These are phyloP conservation scores for Ceratocystis colombiana DNA, from an alignment of 2,329 filamentous ascomycete genomes.

Conservation along the genomic window DNA sequence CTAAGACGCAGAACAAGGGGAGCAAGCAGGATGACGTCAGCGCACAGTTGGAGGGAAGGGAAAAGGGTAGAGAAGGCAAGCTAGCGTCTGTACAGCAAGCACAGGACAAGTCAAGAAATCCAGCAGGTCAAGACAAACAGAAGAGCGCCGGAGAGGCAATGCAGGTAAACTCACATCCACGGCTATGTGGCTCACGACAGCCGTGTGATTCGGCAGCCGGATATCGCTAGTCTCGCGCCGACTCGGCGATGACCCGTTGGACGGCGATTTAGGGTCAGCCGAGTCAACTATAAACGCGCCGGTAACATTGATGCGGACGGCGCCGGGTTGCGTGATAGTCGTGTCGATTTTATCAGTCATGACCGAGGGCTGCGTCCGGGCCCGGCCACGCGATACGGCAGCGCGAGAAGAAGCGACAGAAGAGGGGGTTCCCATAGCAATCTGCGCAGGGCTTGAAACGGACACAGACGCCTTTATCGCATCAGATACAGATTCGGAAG, in stretches of 20 bases:
- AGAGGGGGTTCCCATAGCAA: neutral
- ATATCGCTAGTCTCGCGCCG: conserved; percentile 75
- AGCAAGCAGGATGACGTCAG: conserved; percentile 21
- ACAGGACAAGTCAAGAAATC: neutral
- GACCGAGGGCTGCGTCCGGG: conserved; percentile 17
- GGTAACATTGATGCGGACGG: conserved; percentile 90
- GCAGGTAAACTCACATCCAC: conserved; percentile 62
- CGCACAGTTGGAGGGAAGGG: conserved; percentile 22
- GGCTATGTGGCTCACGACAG: conserved; percentile 90
- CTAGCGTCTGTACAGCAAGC: neutral
- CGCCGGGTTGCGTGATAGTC: conserved; percentile 52
- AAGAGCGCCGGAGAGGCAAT: conserved; percentile 7
- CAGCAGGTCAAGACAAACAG: conserved; percentile 23
- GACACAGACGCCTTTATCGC: no score
- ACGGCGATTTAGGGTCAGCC: conserved; percentile 52
- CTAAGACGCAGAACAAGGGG: conserved; percentile 37
- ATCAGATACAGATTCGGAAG: neutral
- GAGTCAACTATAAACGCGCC: conserved; percentile 88
- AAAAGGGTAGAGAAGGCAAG: neutral
- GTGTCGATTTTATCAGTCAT: conserved; percentile 49
- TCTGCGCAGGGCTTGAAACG: no score
- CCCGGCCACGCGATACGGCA: conserved; percentile 17
- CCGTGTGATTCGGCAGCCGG: conserved; percentile 87
- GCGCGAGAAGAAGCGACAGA: neutral
- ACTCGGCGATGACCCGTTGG: conserved; percentile 37